phyloP scores from a whole-genome alignment of 2,329 filamentous ascomycete species.

The Colletotrichum liriopes region DNA sequence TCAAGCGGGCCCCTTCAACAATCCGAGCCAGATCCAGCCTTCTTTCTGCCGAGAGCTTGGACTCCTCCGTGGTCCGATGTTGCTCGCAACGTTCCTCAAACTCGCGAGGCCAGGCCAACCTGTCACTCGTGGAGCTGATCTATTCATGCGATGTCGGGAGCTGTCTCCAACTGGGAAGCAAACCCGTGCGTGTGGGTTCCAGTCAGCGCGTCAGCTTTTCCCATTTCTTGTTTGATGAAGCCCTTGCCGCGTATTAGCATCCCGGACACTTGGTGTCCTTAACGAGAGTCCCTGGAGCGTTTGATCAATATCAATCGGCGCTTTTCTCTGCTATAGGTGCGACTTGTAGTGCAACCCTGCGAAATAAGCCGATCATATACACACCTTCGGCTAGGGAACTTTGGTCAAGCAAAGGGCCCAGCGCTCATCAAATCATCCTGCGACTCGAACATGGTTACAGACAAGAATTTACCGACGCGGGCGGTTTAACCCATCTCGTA shows the following conservation, averaged over 20 bases:
- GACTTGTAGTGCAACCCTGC: constrained; percentile 19
- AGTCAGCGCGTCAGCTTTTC: constrained; percentile 11
- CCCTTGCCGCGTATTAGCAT: constrained; percentile 11
- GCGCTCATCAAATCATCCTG: constrained; percentile 24
- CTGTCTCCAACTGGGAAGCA: constrained; percentile 23
- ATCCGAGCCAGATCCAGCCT: constrained; percentile 30
- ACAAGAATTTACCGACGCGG: not conserved
- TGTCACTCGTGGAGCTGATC: constrained; percentile 37
- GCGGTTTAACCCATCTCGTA: constrained; percentile 11
- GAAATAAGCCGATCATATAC: constrained; percentile 34
- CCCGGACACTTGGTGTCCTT: constrained; percentile 10
- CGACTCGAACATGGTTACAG: constrained; percentile 3
- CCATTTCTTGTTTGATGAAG: constrained; percentile 20
- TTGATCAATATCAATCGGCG: constrained; percentile 18
- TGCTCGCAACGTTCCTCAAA: constrained; percentile 51
- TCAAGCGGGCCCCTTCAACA: constrained; percentile 11
- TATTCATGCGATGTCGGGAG: constrained; percentile 41
- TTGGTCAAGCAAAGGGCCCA: not conserved
- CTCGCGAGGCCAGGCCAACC: constrained; percentile 36
- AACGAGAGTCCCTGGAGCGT: not conserved
- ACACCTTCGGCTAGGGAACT: not conserved
- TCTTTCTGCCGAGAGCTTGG: constrained; percentile 25
- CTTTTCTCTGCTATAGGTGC: constrained; percentile 16
- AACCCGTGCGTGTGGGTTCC: constrained; percentile 24
- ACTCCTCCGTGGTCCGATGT: constrained; percentile 40